These are phyloP conservation scores for Fennellomyces sp. DNA, from an alignment of 371 early-diverging fungal species.

Conservation along the genomic window DNA sequence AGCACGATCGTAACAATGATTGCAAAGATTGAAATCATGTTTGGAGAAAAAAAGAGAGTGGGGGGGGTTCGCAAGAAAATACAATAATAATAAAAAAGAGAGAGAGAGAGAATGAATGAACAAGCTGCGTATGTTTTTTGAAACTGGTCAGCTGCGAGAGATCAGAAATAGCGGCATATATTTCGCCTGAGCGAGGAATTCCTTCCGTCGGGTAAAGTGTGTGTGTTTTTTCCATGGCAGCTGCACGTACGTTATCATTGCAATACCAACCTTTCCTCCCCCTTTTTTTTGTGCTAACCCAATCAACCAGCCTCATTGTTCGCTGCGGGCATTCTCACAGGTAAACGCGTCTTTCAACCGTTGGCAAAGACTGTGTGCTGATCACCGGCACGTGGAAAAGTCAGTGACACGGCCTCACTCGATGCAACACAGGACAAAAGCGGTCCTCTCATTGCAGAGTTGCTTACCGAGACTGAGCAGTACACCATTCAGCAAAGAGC, in stretches of 20 bases:
- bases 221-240: no score
- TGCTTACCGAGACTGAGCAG: constrained; percentile 31
- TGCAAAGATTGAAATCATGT: constrained; percentile 5
- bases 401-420: constrained; percentile 65
- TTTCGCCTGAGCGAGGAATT: no score
- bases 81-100: neutral
- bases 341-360: no score
- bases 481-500: constrained; percentile 33
- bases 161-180: neutral
- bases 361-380: no score
- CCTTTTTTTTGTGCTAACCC: no score
- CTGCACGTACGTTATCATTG: no score
- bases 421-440: constrained; percentile 62
- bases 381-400: no score
- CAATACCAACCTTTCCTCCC: no score
- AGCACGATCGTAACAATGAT: constrained; percentile 1
- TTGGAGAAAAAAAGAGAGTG: neutral
- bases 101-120: neutral
- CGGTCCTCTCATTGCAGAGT: constrained; percentile 57
- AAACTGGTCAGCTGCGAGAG: constrained; percentile 1
- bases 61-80: neutral
- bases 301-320: neutral
- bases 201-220: no score
- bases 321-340: constrained; percentile 13
- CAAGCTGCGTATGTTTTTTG: no score